Conservation (phyloP, 2,329 filamentous ascomycete genomes). For the Alternaria dauci region DNA sequence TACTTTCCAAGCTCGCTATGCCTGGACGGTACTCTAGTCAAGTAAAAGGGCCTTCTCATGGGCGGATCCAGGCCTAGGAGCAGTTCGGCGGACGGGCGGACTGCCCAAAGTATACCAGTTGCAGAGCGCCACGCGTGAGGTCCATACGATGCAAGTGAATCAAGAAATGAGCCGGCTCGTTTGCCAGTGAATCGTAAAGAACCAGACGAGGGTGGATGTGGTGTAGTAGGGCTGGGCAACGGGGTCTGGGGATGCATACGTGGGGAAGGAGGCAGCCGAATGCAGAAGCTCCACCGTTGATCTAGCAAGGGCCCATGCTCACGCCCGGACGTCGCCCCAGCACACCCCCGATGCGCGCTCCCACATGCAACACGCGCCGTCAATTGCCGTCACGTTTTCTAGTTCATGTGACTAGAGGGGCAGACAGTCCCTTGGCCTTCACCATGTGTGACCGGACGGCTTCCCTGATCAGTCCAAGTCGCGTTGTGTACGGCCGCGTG, state of each 20-base stretch:
- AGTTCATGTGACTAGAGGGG: slow-evolving; percentile 14
- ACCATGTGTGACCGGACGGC: slow-evolving; percentile 25
- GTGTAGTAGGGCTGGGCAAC: slow-evolving; percentile 10
- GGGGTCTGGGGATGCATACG: slow-evolving; percentile 23
- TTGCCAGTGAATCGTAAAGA: slow-evolving; percentile 11
- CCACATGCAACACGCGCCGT: slow-evolving; percentile 14
- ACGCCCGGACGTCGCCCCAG: slow-evolving; percentile 14
- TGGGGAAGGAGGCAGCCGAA: slow-evolving; percentile 25
- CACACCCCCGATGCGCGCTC: slow-evolving; percentile 25
- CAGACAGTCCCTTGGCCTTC: slow-evolving; percentile 22
- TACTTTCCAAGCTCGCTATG: slow-evolving; percentile 1
- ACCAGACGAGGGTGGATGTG: slow-evolving; percentile 6
- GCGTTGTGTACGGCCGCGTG: neutral
- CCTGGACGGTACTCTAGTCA: slow-evolving; percentile 2
- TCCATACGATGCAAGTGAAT: slow-evolving; percentile 15
- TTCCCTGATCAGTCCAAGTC: slow-evolving; percentile 30
- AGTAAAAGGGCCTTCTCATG: slow-evolving; percentile 11
- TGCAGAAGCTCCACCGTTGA: slow-evolving; percentile 19
- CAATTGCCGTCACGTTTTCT: slow-evolving; percentile 10
- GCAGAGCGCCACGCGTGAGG: slow-evolving; percentile 7
- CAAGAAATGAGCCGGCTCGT: slow-evolving; percentile 8
- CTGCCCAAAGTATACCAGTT: slow-evolving; percentile 22
- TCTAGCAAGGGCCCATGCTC: slow-evolving; percentile 14
- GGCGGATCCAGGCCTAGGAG: slow-evolving; percentile 28
- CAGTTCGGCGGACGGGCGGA: slow-evolving; percentile 25